Base-by-base conservation (phyloP, 1,284 basidiomycete species). In the Apiotrichum mycotoxinovorans region DNA sequence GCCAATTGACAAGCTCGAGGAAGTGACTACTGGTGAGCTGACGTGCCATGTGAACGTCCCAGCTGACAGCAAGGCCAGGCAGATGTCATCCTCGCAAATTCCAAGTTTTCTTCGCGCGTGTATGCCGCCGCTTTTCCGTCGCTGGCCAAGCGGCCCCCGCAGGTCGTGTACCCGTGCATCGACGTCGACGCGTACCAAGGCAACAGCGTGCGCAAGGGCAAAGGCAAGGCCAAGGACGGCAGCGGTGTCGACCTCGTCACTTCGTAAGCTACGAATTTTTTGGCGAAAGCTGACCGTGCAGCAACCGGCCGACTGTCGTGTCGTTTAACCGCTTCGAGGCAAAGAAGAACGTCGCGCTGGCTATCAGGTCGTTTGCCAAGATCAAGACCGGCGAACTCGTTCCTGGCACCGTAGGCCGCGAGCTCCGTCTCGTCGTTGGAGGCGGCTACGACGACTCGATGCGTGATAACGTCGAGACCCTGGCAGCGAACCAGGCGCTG, bases 311-410 rank as follows among this genome's bases (percentile, higher is more conserved):
- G 1, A 92, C 88, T 0, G 75, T 98, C 2, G 68, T 98, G 0
- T 97, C 93, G 0, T 80, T 98, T 51, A 98, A 98, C 72, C 87
- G 95, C 1, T 98, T 96, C 69, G 95, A 98, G 78, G 85, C 83
- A 62, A 98, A 98, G 81, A 98, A 98, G 79, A 95, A 98, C 65
- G 82, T 84, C 0, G 84, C 83, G 0, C 80, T 98, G 2, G 93
- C 93, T 0, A 80, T 98, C 26, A 79, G 87, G 44, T 80, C 94
- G 0, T 97, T 95, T 51, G 68, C 69, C 1, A 51, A 58, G 12
- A 52, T 76, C 9, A 63, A 60, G 51, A 56, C 49, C 17, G 62
- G 64, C 20, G 55, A 45, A 8, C 52, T 68, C 1, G 53, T 74
- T 14, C 47, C 67, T 8, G 45, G 50, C 1, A 50, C 56, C 4